Base-by-base conservation (phyloP, 2,329 filamentous ascomycete genomes). In the Cercospora janseana region DNA sequence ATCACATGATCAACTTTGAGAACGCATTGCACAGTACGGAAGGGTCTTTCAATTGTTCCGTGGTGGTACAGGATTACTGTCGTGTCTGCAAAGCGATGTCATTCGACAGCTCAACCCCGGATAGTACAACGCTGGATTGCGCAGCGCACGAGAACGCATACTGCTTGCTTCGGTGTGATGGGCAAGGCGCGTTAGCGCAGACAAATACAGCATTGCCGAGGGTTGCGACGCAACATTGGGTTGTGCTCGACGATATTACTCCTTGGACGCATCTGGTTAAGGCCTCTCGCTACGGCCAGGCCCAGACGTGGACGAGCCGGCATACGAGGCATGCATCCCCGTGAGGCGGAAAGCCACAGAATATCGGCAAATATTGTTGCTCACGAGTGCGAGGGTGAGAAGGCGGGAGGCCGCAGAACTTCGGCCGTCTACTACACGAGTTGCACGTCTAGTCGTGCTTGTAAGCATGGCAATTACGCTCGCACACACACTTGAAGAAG, bases 401-500 rank as follows among this genome's bases (percentile, higher is more conserved):
- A 34, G 21, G 35, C 21, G 16, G 6, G 6, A 16, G 16, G 20
- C 35, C 9, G 5, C 12, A 24, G 3, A 26, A n/a, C 35, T 4
- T 20, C 20, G 16, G 28, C 2, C 21, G 6, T 9, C 6, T 13
- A n/a, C 1, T 20, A 34, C 8, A 21, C 27, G 13, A 45, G 3
- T 16, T 2, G 41, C 3, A 45, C 24, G 18, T 27, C 18, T 21
- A 16, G 24, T 15, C n/a, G 6, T 21, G n/a, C 23, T 9, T n/a
- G 24, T 16, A n/a, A 6, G 10, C 10, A 57, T 57, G 55, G 55
- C 55, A 4, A 35, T 57, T 21, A 55, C 52, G 26, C 38, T 55
- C 10, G 20, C 52, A 21, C 51, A 51, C 21, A 20, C 49, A 6
- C 32, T 45, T 12, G 27, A 45, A 16, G 26, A 47, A 44, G 41